These are phyloP conservation scores for Pythium coloratum DNA, from an alignment of 352 stramenopile genomes.

Conservation along the genomic window DNA sequence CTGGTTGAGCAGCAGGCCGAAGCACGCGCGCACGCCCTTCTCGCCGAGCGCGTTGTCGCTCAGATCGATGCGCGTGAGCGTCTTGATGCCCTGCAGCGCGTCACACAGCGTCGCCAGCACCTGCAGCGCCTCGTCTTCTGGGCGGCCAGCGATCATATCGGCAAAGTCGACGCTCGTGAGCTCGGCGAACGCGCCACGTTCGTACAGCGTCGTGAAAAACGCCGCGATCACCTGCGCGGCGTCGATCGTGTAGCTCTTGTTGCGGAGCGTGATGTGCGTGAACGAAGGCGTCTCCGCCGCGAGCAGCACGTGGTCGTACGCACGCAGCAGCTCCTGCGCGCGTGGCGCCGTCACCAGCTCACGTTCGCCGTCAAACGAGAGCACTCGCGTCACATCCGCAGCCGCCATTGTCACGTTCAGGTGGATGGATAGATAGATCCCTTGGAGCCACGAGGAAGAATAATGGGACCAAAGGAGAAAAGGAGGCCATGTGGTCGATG, in stretches of 20 bases:
- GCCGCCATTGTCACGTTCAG: conserved; percentile 7
- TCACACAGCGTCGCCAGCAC: conserved; percentile 82
- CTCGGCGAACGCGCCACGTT: conserved; percentile 46
- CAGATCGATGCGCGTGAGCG: conserved; percentile 81
- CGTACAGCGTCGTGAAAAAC: conserved; percentile 61
- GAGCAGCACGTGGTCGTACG: conserved; percentile 40
- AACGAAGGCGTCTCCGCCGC: conserved; percentile 39
- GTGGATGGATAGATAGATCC: not conserved
- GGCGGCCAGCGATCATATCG: conserved; percentile 84
- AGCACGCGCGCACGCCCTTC: conserved; percentile 92
- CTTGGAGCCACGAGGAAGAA: conserved; percentile 3
- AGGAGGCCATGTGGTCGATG: not conserved
- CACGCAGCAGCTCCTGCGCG: conserved; percentile 62
- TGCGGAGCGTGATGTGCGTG: conserved; percentile 83
- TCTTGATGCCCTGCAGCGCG: conserved; percentile 66
- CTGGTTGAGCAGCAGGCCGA: conserved; percentile 79
- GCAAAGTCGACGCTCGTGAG: conserved; percentile 83
- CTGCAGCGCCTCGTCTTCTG: conserved; percentile 81
- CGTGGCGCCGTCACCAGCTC: conserved; percentile 77
- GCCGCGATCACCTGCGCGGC: conserved; percentile 70
- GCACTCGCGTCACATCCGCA: conserved; percentile 23
- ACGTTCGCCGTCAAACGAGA: conserved; percentile 74
- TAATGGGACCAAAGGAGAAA: not conserved
- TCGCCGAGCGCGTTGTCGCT: conserved; percentile 96
- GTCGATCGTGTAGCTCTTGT: conserved; percentile 88